Evolutionary conservation across 148 eudicot genomes (phyloP), one percentile per base, ranked within the genome.

Genomic region (Fagopyrum esculentum): DNA sequence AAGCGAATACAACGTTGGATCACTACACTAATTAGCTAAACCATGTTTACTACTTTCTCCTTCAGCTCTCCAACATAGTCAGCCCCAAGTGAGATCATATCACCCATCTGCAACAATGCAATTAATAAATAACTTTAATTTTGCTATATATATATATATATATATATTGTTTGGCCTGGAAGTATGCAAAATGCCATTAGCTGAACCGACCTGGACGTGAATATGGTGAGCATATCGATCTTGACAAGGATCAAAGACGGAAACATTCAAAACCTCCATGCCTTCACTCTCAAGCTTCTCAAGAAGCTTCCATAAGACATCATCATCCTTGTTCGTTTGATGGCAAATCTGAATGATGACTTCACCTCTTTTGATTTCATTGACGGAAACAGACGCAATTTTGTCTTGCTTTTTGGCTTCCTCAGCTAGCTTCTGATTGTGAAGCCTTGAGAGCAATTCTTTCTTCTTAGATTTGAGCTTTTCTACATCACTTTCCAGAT

Each of bases 141-240:
- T 22, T 22, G 26, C 26, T 22, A 22, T 22, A 22, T 22, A 22
- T 22, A 22, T 22, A 22, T 22, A 22, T 22, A 22, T 22, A 22
- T 22, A 22, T 22, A 22, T 22, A 22, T 22, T 22, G 26, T 22
- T 22, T 22, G 26, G 26, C 26, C 26, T 22, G 26, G 26, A 22
- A 22, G 40, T 35, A 35, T 35, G 40, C 40, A 35, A 35, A 35
- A 35, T 35, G 40, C 40, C 2, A 35, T 35, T 35, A 35, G 40
- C 40, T 1, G 47, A 46, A 71, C 51, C 17, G 2, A 83, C 90
- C 86, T 88, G 80, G 75, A 82, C 43, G 68, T 88, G 89, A 77
- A 88, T 77, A 83, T 88, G 87, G 78, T 79, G 84, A 80, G 84
- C 82, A n/a, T 63, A 71, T 81, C 83, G 80, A 68, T 81, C 77